Conservation (phyloP, 2,329 filamentous ascomycete genomes). For the Drechslerella dactyloides region DNA sequence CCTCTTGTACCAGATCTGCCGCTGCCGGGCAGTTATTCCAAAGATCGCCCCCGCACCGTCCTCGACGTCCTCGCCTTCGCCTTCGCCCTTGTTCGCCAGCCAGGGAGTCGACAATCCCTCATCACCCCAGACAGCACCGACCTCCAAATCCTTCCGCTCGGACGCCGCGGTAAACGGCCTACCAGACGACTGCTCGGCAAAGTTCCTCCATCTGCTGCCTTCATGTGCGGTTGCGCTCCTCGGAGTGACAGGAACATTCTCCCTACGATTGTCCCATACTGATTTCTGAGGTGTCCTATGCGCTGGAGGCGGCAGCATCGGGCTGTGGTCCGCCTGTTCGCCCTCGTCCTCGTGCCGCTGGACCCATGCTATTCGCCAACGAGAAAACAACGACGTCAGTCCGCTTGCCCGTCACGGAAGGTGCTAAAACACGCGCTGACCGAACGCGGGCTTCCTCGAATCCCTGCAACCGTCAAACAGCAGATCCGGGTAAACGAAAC, state of each 20-base stretch:
- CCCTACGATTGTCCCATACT: conserved; percentile 54
- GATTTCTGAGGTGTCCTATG: conserved; percentile 52
- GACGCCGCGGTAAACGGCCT: conserved; percentile 54
- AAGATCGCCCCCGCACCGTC: conserved; percentile 57
- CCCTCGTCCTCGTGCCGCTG: conserved; percentile 54
- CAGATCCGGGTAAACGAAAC: background rate
- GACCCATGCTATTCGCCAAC: conserved; percentile 53
- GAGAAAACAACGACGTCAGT: too few relatives aligned
- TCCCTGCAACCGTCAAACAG: background rate
- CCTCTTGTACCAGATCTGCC: conserved; percentile 64
- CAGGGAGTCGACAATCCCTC: conserved; percentile 57
- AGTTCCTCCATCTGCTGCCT: conserved; percentile 55
- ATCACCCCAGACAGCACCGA: conserved; percentile 44
- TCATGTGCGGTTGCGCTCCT: conserved; percentile 49
- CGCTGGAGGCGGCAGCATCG: conserved; percentile 52
- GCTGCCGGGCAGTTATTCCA: conserved; percentile 61
- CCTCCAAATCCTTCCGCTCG: conserved; percentile 57
- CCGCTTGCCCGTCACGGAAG: too few relatives aligned
- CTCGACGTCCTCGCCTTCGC: conserved; percentile 57
- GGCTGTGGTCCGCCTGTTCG: conserved; percentile 50
- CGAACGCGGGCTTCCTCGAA: background rate
- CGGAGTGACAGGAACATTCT: conserved; percentile 55
- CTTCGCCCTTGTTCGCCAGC: conserved; percentile 62
- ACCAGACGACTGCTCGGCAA: conserved; percentile 54
- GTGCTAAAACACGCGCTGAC: too few relatives aligned